These are phyloP conservation scores for Debaryomycetaceae sp. DNA, from an alignment of 1,139 yeast genomes.

Conservation along the genomic window DNA sequence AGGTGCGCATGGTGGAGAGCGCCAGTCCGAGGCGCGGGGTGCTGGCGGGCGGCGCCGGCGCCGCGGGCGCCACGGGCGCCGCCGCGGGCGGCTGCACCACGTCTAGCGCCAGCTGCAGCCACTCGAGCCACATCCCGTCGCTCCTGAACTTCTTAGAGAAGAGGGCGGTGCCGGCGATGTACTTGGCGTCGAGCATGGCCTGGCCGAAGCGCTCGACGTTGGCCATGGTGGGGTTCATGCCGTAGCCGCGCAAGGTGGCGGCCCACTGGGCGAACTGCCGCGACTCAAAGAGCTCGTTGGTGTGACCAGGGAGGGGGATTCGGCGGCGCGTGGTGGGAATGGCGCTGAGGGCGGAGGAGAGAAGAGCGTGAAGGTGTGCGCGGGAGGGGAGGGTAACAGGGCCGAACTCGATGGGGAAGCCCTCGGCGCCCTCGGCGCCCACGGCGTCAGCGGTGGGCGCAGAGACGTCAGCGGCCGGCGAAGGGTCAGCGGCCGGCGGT, in stretches of 20 bases:
- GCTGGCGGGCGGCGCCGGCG: background rate
- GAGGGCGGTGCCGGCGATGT: conserved; percentile 30
- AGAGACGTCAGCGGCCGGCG: too few species aligned
- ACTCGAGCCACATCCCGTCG: conserved; percentile 47
- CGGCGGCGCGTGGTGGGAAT: conserved; percentile 29
- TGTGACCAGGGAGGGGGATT: conserved; percentile 40
- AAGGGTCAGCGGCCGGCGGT: too few species aligned
- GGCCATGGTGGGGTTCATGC: conserved; percentile 34
- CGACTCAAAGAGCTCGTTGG: conserved; percentile 37
- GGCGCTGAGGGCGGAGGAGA: conserved; percentile 20
- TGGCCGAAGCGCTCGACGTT: conserved; percentile 44
- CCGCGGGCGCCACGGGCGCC: background rate
- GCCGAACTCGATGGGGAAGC: conserved; percentile 34
- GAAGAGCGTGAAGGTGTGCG: conserved; percentile 19
- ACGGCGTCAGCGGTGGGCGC: too few species aligned
- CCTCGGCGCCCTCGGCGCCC: too few species aligned
- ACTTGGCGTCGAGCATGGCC: conserved; percentile 31
- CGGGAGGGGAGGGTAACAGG: conserved; percentile 17
- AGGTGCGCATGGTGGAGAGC: conserved; percentile 12
- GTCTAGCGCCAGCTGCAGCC: conserved; percentile 17
- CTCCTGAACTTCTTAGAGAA: conserved; percentile 35
- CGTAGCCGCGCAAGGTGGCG: conserved; percentile 25
- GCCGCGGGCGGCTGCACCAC: background rate
- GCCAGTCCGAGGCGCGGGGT: background rate
- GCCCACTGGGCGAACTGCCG: conserved; percentile 33